These are phyloP conservation scores for Ustulina deusta DNA, from an alignment of 2,329 filamentous ascomycete genomes.

Conservation along the genomic window DNA sequence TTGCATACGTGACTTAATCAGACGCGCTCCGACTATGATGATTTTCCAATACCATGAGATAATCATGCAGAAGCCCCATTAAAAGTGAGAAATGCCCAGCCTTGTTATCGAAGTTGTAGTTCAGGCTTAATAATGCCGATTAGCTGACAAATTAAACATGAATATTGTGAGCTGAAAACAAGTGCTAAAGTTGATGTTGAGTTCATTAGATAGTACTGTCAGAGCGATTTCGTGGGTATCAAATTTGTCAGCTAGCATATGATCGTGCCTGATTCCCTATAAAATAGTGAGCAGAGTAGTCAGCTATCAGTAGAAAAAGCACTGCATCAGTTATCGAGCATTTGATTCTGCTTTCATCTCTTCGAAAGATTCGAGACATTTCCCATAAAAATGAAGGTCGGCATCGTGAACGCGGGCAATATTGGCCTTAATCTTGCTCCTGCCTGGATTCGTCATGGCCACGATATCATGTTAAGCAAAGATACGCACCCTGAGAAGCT, in stretches of 20 bases:
- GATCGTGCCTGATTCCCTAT: not conserved
- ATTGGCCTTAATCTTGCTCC: conserved; percentile 12
- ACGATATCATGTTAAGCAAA: conserved; percentile 23
- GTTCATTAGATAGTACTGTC: too few relatives aligned
- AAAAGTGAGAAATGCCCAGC: not conserved
- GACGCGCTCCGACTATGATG: not conserved
- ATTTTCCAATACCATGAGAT: not conserved
- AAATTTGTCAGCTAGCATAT: conserved; percentile 6
- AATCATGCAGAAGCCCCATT: not conserved
- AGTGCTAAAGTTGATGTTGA: not conserved
- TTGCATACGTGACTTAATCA: too few relatives aligned
- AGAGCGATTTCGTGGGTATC: not conserved
- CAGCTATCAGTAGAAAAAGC: not conserved
- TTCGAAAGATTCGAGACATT: not conserved
- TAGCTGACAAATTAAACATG: not conserved
- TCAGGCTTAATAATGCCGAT: not conserved
- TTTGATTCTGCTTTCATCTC: not conserved
- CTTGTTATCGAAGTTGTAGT: not conserved
- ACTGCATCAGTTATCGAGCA: too few relatives aligned
- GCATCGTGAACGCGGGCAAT: conserved; percentile 17
- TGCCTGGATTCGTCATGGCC: conserved; percentile 3
- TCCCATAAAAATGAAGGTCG: conserved; percentile 14
- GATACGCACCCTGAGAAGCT: conserved; percentile 14
- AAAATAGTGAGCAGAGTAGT: not conserved
- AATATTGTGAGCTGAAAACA: not conserved